A percentile compares a stretch with the other conserved stretches of the same genome.
phyloP scores from a whole-genome alignment of 441 rosid species.

The Arabidopsis lyrata region DNA sequence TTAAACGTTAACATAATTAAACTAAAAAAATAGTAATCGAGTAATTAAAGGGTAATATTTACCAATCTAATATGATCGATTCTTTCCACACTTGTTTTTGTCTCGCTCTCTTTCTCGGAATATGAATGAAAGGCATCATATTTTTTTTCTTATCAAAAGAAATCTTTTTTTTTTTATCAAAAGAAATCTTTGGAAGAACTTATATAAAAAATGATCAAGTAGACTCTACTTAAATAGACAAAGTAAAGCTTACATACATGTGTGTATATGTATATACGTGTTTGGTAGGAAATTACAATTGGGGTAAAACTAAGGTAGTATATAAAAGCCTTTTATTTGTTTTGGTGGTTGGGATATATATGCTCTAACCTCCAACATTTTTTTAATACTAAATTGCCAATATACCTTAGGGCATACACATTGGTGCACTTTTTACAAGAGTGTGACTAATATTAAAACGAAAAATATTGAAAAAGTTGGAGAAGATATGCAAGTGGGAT shows the following conservation, averaged over 20 bases:
- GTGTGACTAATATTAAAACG: no score
- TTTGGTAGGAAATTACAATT: conserved; percentile 25
- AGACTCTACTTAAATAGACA: conserved; percentile 34
- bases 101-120: conserved; percentile 18
- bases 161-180: neutral
- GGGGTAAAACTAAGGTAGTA: conserved; percentile 17
- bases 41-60: neutral
- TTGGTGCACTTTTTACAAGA: no score
- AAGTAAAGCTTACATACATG: conserved; percentile 15
- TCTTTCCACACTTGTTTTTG: conserved; percentile 7
- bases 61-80: conserved; percentile 31
- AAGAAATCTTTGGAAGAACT: conserved; percentile 20
- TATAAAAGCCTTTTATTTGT: neutral
- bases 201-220: conserved; percentile 1
- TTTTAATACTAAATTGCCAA: neutral
- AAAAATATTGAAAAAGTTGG: no score
- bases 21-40: neutral
- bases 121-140: conserved; percentile 12
- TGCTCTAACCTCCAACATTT: conserved; percentile 40
- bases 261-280: conserved; percentile 1
- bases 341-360: conserved; percentile 44
- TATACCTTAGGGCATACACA: no score
- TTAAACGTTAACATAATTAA: conserved; percentile 15
- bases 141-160: neutral
- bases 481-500: no score